phyloP scores from a whole-genome alignment of 2,329 filamentous ascomycete genomes.

The Stagonosporopsis vannaccii region DNA sequence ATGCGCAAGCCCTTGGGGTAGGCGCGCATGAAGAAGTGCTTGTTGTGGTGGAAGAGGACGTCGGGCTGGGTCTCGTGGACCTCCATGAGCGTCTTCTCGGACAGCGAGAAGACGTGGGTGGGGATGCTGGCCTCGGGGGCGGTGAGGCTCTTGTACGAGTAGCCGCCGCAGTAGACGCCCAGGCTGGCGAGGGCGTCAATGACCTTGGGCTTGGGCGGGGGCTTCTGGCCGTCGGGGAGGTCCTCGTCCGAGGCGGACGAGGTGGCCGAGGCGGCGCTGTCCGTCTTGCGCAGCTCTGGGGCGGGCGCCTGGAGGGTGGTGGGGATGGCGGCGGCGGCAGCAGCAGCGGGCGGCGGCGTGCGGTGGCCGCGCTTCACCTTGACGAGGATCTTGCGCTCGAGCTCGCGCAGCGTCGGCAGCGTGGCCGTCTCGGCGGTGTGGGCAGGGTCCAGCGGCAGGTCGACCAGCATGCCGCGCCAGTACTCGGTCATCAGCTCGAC shows the following conservation, averaged over 20 bases:
- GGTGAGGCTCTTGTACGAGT: constrained; percentile 77
- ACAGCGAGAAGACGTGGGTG: constrained; percentile 70
- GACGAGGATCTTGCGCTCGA: constrained; percentile 76
- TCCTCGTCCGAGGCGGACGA: constrained; percentile 45
- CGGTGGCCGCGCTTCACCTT: constrained; percentile 58
- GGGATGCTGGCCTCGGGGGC: constrained; percentile 66
- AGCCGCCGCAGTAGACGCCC: constrained; percentile 86
- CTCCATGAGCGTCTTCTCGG: constrained; percentile 71
- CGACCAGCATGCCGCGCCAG: constrained; percentile 79
- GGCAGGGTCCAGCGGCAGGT: constrained; percentile 56
- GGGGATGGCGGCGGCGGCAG: constrained; percentile 28
- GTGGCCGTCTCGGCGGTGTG: constrained; percentile 63
- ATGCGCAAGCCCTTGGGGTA: constrained; percentile 87
- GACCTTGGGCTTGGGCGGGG: constrained; percentile 65
- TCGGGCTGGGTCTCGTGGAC: constrained; percentile 63
- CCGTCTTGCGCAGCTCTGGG: constrained; percentile 30
- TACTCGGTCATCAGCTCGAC: constrained; percentile 91
- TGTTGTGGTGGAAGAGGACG: constrained; percentile 81
- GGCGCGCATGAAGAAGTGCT: constrained; percentile 81
- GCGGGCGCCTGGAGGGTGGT: constrained; percentile 40
- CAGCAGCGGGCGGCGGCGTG: constrained; percentile 31
- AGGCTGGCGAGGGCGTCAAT: constrained; percentile 75
- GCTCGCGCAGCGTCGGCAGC: constrained; percentile 67
- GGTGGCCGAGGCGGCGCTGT: constrained; percentile 30
- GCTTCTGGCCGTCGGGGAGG: constrained; percentile 54